phyloP scores from a whole-genome alignment of 257 asterid species.

The Petrea volubilis region DNA sequence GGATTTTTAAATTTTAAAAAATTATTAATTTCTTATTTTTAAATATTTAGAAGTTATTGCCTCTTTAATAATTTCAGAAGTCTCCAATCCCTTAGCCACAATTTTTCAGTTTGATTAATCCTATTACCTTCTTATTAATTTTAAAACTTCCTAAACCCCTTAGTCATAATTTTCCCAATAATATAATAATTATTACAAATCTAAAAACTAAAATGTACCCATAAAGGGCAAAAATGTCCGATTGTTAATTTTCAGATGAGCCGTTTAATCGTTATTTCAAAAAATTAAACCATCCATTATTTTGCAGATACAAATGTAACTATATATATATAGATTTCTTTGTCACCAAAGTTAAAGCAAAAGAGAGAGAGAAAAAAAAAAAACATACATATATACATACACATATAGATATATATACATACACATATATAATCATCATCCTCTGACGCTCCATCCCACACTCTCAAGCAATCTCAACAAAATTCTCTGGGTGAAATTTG shows the following conservation, averaged over 20 bases:
- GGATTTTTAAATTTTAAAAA: no score
- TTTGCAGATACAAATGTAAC: conserved; percentile 13
- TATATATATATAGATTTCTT: conserved; percentile 21
- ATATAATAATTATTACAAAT: no score
- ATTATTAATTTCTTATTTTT: no score
- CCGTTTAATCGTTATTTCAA: conserved; percentile 32
- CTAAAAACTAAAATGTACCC: background rate
- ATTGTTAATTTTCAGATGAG: conserved; percentile 26
- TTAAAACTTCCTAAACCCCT: background rate
- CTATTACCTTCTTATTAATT: no score
- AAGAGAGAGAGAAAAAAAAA: conserved; percentile 15
- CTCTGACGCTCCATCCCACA: conserved; percentile 51
- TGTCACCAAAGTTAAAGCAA: conserved; percentile 34
- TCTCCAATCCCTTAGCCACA: no score
- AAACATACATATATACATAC: background rate
- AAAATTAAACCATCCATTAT: conserved; percentile 27
- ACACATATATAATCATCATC: conserved; percentile 28
- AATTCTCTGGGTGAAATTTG: conserved; percentile 11
- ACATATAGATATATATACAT: background rate
- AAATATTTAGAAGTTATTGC: no score
- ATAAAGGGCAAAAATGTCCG: conserved; percentile 24
- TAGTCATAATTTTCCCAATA: background rate
- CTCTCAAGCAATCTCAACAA: conserved; percentile 46
- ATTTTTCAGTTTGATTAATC: no score
- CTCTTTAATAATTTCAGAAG: no score